phyloP scores from a whole-genome alignment of 2,329 filamentous ascomycete genomes.

The Chrysosporium keratinophilum region DNA sequence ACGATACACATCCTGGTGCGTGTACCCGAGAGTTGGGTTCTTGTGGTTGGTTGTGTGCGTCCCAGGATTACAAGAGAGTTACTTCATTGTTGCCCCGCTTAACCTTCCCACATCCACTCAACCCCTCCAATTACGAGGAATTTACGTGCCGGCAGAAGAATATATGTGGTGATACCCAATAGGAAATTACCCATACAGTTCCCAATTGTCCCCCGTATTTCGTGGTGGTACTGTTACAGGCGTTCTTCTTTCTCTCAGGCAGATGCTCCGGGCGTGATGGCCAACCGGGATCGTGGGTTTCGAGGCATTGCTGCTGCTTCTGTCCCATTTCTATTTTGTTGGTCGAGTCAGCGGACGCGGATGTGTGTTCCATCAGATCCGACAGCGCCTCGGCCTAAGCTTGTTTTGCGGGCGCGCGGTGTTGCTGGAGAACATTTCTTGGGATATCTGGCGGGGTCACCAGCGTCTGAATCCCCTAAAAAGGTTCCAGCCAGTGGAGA shows the following conservation, averaged over 20 bases:
- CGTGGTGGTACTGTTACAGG: background rate
- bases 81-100: conserved; percentile 7
- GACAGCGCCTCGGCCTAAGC: background rate
- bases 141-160: conserved; percentile 4
- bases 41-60: background rate
- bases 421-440: background rate
- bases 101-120: background rate
- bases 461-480: no score
- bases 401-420: background rate
- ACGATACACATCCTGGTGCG: background rate
- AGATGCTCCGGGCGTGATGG: background rate
- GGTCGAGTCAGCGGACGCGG: background rate
- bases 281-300: background rate
- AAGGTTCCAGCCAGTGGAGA: background rate
- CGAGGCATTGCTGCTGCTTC: background rate
- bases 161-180: conserved; percentile 5
- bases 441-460: background rate
- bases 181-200: conserved; percentile 7
- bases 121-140: conserved; percentile 9
- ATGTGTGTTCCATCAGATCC: background rate
- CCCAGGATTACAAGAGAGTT: background rate
- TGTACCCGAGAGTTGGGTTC: background rate
- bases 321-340: no score
- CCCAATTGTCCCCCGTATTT: background rate
- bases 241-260: background rate